These are phyloP conservation scores for Penicillium sp. DNA, from an alignment of 2,329 filamentous ascomycete genomes.

Conservation along the genomic window DNA sequence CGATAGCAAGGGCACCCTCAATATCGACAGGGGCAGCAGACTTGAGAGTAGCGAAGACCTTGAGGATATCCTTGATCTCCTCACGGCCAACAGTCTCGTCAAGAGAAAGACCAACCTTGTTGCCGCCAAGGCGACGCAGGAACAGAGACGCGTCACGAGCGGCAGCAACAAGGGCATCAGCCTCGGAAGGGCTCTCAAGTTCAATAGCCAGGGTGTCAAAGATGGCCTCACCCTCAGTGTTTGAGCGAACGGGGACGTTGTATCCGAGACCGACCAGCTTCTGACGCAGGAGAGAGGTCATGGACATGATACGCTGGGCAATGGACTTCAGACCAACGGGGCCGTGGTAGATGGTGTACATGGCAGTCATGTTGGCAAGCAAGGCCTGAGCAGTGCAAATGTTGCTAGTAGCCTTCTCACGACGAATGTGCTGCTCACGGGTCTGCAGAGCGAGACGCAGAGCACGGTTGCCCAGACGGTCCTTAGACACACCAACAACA, in stretches of 20 bases:
- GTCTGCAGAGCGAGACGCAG: slow-evolving; percentile 87
- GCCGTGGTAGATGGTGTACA: slow-evolving; percentile 94
- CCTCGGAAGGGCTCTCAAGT: slow-evolving; percentile 52
- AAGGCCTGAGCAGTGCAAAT: slow-evolving; percentile 95
- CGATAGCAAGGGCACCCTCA: slow-evolving; percentile 38
- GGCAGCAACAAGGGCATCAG: slow-evolving; percentile 53
- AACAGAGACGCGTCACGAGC: slow-evolving; percentile 58
- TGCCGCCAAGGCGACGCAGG: slow-evolving; percentile 62
- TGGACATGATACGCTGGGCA: slow-evolving; percentile 73
- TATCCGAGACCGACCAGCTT: slow-evolving; percentile 65
- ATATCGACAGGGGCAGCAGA: slow-evolving; percentile 33
- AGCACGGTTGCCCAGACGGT: slow-evolving; percentile 77
- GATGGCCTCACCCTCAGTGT: slow-evolving; percentile 58
- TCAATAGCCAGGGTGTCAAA: slow-evolving; percentile 82
- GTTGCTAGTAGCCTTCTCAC: slow-evolving; percentile 97
- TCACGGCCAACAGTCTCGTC: slow-evolving; percentile 69
- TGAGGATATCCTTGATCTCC: slow-evolving; percentile 59
- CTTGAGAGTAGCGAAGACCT: slow-evolving; percentile 53
- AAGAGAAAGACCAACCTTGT: slow-evolving; percentile 70
- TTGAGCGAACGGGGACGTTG: slow-evolving; percentile 60
- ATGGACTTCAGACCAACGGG: slow-evolving; percentile 80
- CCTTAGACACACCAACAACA: slow-evolving; percentile 87
- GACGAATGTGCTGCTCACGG: slow-evolving; percentile 90
- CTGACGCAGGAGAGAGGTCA: slow-evolving; percentile 68
- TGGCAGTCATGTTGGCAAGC: slow-evolving; percentile 91